Evolutionary conservation across 305 asterid species (phyloP).

Genomic region (Salvia sclarea): DNA sequence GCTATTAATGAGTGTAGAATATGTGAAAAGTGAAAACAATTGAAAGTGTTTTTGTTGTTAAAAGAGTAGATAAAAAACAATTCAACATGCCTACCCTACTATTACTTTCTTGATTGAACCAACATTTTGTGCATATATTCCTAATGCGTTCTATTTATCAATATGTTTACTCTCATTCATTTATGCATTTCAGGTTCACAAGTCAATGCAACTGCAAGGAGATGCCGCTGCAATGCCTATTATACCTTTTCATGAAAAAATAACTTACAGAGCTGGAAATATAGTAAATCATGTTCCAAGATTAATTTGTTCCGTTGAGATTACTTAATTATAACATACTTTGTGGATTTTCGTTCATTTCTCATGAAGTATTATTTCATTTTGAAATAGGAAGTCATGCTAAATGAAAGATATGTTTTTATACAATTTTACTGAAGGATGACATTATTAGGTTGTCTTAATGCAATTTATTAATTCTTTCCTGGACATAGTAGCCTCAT

Average conservation of each 20-base stretch:
- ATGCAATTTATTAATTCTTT: background rate
- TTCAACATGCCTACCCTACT: too few relatives aligned
- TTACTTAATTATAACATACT: constrained; percentile 22
- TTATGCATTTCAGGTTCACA: constrained; percentile 73
- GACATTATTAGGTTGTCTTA: too few relatives aligned
- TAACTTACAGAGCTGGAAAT: constrained; percentile 85
- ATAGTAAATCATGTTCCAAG: constrained; percentile 51
- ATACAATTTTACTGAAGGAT: too few relatives aligned
- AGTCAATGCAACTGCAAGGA: constrained; percentile 58
- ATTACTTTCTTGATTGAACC: too few relatives aligned
- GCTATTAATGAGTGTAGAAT: constrained; percentile 6
- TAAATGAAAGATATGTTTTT: too few relatives aligned
- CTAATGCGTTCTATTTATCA: too few relatives aligned
- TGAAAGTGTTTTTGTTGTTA: background rate
- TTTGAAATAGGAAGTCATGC: background rate
- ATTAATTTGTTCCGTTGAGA: constrained; percentile 13
- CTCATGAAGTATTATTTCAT: constrained; percentile 1
- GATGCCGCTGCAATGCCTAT: constrained; percentile 44
- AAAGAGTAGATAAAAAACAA: background rate
- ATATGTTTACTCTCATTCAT: too few relatives aligned
- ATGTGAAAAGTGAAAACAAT: constrained; percentile 3
- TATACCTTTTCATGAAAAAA: constrained; percentile 60
- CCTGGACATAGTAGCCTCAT: constrained; percentile 1
- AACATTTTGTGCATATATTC: too few relatives aligned
- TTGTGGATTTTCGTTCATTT: constrained; percentile 13